These are phyloP conservation scores for Penicillium egyptiacum DNA, from an alignment of 495 filamentous ascomycete species.

Conservation along the genomic window DNA sequence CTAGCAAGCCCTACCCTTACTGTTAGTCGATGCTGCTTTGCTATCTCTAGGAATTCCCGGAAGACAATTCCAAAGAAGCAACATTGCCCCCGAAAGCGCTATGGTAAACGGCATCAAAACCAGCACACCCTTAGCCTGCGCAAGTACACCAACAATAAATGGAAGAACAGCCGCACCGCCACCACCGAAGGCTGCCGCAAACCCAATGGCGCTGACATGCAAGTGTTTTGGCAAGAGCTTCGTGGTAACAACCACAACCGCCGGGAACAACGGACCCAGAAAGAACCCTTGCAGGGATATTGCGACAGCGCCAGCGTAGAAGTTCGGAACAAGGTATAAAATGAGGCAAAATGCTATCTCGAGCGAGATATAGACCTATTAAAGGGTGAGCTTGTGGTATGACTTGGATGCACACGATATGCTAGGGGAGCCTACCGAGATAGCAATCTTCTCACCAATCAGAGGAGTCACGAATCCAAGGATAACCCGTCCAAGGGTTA, in stretches of 20 bases:
- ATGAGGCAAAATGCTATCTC: constrained; percentile 55
- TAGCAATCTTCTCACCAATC: constrained; percentile 56
- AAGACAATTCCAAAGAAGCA: constrained; percentile 21
- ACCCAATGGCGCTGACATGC: constrained; percentile 77
- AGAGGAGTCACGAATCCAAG: constrained; percentile 60
- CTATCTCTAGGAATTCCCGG: not conserved
- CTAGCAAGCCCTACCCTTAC: not conserved
- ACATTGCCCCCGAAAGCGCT: constrained; percentile 57
- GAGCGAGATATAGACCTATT: constrained; percentile 47
- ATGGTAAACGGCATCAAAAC: constrained; percentile 73
- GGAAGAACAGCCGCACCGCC: constrained; percentile 74
- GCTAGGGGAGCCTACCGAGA: constrained; percentile 36
- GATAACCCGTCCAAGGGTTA: constrained; percentile 56
- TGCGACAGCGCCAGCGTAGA: constrained; percentile 65
- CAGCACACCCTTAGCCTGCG: constrained; percentile 70
- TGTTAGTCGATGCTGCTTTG: not conserved
- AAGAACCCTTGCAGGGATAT: constrained; percentile 69
- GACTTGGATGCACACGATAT: not conserved
- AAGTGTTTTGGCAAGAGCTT: constrained; percentile 72
- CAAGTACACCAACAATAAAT: constrained; percentile 79
- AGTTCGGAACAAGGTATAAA: constrained; percentile 65
- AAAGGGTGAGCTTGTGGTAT: not conserved
- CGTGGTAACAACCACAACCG: constrained; percentile 70
- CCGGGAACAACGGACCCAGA: constrained; percentile 63
- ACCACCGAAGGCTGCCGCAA: constrained; percentile 77